phyloP scores from a whole-genome alignment of 345 rosid species.

The Lenwebbia sp. region DNA sequence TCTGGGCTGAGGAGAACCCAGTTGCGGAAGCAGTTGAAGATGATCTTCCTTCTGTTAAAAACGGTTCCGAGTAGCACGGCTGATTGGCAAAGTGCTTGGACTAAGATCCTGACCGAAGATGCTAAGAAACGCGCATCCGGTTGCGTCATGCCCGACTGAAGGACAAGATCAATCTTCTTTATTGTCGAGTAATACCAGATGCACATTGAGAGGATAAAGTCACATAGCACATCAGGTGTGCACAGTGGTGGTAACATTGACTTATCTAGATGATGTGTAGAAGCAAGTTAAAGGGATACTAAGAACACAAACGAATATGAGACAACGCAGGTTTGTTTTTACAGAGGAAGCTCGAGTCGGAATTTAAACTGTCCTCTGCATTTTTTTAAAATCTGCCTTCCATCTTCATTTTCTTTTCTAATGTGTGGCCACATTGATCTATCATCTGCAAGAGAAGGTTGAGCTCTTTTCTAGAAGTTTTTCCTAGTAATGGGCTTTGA shows the following conservation, averaged over 20 bases:
- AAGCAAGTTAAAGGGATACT: not conserved
- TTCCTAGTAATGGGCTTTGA: not conserved
- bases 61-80: constrained; percentile 1
- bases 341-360: too few species aligned
- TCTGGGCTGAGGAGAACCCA: constrained; percentile 66
- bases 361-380: not conserved
- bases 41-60: constrained; percentile 11
- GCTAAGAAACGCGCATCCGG: not conserved
- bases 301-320: not conserved
- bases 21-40: constrained; percentile 33
- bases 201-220: not conserved
- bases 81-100: not conserved
- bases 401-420: not conserved
- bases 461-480: not conserved
- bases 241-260: not conserved
- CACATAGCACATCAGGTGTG: not conserved
- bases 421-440: not conserved
- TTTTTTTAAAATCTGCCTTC: not conserved
- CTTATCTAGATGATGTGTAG: too few species aligned
- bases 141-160: not conserved
- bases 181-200: not conserved
- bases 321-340: not conserved
- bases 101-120: not conserved
- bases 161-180: not conserved
- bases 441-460: not conserved